Percentiles rank a stretch among this genome's conserved stretches.
Conservation (phyloP, 371 early-diverging fungal genomes). For the Choanephora cucurbitarum region DNA sequence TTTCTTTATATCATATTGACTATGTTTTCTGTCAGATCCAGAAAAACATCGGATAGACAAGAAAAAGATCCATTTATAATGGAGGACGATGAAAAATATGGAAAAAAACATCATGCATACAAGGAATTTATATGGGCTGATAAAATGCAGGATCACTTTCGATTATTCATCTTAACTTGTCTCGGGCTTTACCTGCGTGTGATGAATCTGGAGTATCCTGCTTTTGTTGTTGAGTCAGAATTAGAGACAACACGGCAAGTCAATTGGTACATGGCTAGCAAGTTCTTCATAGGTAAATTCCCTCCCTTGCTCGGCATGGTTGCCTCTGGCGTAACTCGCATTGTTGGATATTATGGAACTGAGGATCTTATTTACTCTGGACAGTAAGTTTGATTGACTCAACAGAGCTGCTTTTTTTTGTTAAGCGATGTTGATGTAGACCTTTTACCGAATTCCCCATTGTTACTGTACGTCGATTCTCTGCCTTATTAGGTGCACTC, state of each 20-base stretch:
- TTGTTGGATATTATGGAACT: slow-evolving; percentile 82
- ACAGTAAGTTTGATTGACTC: slow-evolving; percentile 45
- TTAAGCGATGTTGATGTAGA: no score
- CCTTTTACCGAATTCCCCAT: slow-evolving; percentile 30
- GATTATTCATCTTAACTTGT: slow-evolving; percentile 8
- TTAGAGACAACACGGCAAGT: slow-evolving; percentile 34
- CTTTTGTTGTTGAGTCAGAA: slow-evolving; percentile 22
- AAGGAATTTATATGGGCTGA: slow-evolving; percentile 1
- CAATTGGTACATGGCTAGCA: slow-evolving; percentile 42
- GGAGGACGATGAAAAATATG: slow-evolving; percentile 1
- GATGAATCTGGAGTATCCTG: slow-evolving; percentile 12
- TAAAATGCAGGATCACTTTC: slow-evolving; percentile 8
- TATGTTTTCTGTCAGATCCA: slow-evolving; percentile 23
- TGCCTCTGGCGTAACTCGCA: slow-evolving; percentile 69
- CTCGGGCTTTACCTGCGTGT: slow-evolving; percentile 13
- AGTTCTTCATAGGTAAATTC: slow-evolving; percentile 43
- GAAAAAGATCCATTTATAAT: slow-evolving; percentile 14
- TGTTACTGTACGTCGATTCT: slow-evolving; percentile 19
- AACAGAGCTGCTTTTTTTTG: neutral
- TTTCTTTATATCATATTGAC: neutral
- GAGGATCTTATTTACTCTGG: slow-evolving; percentile 86
- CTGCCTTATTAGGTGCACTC: slow-evolving; percentile 32
- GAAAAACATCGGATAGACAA: slow-evolving; percentile 13
- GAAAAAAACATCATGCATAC: slow-evolving; percentile 3
- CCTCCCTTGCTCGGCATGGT: slow-evolving; percentile 85